These are phyloP conservation scores for Tolypocladium tropicale DNA, from an alignment of 2,329 filamentous ascomycete genomes.

Conservation along the genomic window DNA sequence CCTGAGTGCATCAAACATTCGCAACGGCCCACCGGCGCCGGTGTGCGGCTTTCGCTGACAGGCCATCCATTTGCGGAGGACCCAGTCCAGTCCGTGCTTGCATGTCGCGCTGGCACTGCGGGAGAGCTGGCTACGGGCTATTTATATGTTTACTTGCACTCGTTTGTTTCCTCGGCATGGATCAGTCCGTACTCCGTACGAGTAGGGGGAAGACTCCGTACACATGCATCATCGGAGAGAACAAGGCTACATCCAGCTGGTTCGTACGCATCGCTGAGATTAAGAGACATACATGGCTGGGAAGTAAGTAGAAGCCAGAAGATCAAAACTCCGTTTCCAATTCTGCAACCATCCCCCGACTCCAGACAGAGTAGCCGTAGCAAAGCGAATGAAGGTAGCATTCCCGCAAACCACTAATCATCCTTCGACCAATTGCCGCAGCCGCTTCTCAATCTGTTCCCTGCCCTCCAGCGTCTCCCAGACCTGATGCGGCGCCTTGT, in stretches of 20 bases:
- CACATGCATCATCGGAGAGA: not conserved
- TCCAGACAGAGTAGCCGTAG: not conserved
- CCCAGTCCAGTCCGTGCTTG: not conserved
- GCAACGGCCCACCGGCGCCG: not conserved
- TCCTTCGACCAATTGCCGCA: slow-evolving; percentile 53
- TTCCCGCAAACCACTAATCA: slow-evolving; percentile 2
- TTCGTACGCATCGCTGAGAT: not conserved
- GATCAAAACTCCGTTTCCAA: not conserved
- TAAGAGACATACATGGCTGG: not conserved
- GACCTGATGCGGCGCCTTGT: slow-evolving; percentile 74
- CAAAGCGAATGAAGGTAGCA: no score
- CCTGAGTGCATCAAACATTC: not conserved
- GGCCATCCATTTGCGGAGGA: not conserved
- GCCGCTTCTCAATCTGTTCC: slow-evolving; percentile 64
- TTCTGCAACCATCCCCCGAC: not conserved
- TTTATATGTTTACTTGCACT: not conserved
- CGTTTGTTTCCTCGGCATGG: not conserved
- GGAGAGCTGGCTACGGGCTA: not conserved
- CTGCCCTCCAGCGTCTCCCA: slow-evolving; percentile 71
- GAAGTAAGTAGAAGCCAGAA: not conserved
- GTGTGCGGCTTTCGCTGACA: not conserved
- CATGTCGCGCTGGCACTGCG: not conserved
- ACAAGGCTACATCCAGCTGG: not conserved
- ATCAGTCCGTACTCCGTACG: not conserved
- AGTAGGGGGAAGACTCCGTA: no score